Evolutionary conservation across 805 yeast genomes (phyloP).

Genomic region (Pichia insulana): DNA sequence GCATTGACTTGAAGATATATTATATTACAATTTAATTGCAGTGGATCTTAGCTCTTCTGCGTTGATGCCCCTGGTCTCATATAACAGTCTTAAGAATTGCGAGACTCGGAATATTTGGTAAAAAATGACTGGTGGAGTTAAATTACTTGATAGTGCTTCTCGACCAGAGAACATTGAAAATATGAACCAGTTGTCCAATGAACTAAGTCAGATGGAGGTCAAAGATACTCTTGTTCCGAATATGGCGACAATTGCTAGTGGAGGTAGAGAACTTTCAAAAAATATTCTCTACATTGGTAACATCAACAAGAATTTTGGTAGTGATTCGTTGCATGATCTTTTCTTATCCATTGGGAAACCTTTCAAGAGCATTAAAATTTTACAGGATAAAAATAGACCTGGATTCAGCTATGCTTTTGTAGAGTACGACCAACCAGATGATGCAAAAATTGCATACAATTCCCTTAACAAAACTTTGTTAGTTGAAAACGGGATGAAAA

Average conservation of each 20-base stretch:
- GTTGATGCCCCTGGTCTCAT: no score
- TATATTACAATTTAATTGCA: no score
- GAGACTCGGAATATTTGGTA: no score
- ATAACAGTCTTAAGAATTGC: no score
- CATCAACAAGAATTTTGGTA: conserved; percentile 55
- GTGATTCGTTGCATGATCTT: conserved; percentile 50
- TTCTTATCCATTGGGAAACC: conserved; percentile 49
- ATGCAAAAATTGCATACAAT: conserved; percentile 56
- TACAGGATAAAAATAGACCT: conserved; percentile 65
- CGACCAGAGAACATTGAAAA: no score
- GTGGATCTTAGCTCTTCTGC: no score
- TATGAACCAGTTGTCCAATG: no score
- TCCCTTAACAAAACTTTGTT: conserved; percentile 48
- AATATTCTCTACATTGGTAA: conserved; percentile 74
- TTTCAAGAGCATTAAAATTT: conserved; percentile 56
- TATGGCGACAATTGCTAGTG: conserved; percentile 59
- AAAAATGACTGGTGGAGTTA: no score
- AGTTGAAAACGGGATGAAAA: conserved; percentile 46
- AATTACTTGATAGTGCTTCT: no score
- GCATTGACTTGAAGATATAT: no score
- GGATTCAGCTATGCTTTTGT: conserved; percentile 80
- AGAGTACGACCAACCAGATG: conserved; percentile 50
- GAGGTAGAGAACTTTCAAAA: conserved; percentile 73
- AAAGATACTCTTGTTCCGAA: no score
- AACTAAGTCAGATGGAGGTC: no score